Evolutionary conservation across 257 asterid genomes (phyloP).

Genomic region (Paulownia fortunei): DNA sequence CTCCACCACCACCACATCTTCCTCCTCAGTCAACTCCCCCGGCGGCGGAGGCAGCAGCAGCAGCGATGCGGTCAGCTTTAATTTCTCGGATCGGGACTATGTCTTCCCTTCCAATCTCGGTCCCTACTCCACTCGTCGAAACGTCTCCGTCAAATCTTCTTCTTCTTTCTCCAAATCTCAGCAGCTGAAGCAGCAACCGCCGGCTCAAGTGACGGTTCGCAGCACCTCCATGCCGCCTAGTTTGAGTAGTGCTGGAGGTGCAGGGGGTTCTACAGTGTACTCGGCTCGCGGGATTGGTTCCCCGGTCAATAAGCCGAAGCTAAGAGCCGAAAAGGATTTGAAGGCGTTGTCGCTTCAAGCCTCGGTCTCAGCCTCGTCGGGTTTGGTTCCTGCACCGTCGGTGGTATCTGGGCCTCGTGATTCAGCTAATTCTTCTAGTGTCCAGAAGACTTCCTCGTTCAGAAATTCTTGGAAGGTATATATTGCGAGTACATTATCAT

Average conservation of each 20-base stretch:
- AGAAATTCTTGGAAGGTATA: slow-evolving; percentile 49
- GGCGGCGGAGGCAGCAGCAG: slow-evolving; percentile 33
- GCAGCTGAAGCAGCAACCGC: slow-evolving; percentile 37
- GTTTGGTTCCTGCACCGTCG: slow-evolving; percentile 46
- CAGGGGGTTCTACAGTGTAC: slow-evolving; percentile 29
- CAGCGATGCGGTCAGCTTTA: slow-evolving; percentile 51
- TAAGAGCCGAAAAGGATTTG: slow-evolving; percentile 67
- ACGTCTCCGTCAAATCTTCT: slow-evolving; percentile 55
- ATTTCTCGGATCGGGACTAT: slow-evolving; percentile 87
- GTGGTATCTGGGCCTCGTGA: slow-evolving; percentile 32
- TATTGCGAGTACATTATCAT: slow-evolving; percentile 49
- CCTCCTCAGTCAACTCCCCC: slow-evolving; percentile 32
- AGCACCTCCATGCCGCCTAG: slow-evolving; percentile 56
- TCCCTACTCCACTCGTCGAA: slow-evolving; percentile 79
- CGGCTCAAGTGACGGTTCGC: slow-evolving; percentile 46
- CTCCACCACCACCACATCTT: neutral
- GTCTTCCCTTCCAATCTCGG: slow-evolving; percentile 90
- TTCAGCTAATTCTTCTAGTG: slow-evolving; percentile 39
- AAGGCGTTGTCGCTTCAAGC: slow-evolving; percentile 62
- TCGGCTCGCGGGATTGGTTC: slow-evolving; percentile 36
- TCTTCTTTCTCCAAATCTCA: slow-evolving; percentile 54
- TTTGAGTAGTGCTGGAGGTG: slow-evolving; percentile 34
- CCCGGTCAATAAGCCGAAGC: slow-evolving; percentile 55
- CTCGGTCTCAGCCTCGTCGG: slow-evolving; percentile 45
- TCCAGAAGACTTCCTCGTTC: slow-evolving; percentile 35